phyloP scores from a whole-genome alignment of 2,329 filamentous ascomycete genomes.

The Trichoderma harzianum region DNA sequence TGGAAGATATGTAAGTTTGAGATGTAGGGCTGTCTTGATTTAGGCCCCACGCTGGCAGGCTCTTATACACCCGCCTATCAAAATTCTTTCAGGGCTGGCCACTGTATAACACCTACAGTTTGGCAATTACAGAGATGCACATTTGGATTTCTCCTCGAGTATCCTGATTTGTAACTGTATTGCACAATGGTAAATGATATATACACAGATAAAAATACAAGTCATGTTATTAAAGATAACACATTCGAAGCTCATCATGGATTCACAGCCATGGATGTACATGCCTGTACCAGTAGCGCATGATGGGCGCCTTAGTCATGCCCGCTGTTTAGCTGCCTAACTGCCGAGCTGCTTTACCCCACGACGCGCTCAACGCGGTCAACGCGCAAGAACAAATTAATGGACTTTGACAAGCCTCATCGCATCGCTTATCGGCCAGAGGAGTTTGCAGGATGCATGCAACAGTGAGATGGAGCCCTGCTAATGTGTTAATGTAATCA shows the following conservation, averaged over 20 bases:
- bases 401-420: not conserved
- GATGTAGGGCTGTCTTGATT: not conserved
- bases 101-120: not conserved
- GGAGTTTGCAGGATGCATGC: not conserved
- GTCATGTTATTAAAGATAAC: not conserved
- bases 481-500: not conserved
- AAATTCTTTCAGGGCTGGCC: not conserved
- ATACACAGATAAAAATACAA: not conserved
- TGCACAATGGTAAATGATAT: not conserved
- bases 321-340: not conserved
- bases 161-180: not conserved
- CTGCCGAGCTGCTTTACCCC: not conserved
- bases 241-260: not conserved
- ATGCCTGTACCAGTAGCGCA: not conserved
- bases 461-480: not conserved
- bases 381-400: not conserved
- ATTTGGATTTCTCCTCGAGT: not conserved
- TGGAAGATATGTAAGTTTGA: not conserved
- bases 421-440: not conserved
- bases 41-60: not conserved
- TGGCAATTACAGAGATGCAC: not conserved
- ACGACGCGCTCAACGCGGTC: slow-evolving; percentile 10
- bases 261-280: not conserved
- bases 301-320: not conserved
- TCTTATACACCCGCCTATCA: not conserved